These are phyloP conservation scores for Penicillium glabrum DNA, from an alignment of 2,329 filamentous ascomycete genomes.

Conservation along the genomic window DNA sequence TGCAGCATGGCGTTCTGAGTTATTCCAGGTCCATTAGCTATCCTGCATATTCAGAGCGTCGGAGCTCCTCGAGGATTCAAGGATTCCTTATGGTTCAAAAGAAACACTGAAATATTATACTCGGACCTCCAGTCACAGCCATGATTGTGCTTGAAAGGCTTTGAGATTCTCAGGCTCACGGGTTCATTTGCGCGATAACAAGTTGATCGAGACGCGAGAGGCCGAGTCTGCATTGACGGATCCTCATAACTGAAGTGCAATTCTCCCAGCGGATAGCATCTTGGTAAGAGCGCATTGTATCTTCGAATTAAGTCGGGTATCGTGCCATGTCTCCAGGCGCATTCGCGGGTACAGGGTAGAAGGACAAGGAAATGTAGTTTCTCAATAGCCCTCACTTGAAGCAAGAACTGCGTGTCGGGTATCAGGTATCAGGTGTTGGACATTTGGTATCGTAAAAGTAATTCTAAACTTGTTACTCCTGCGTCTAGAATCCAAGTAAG, in stretches of 20 bases:
- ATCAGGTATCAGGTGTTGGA: not conserved
- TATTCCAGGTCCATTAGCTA: not conserved
- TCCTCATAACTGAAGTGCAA: not conserved
- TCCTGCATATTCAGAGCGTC: not conserved
- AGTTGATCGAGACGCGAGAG: not conserved
- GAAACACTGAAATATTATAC: not conserved
- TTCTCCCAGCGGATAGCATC: no score
- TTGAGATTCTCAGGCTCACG: not conserved
- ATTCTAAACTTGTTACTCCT: not conserved
- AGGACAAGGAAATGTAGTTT: not conserved
- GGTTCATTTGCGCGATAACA: not conserved
- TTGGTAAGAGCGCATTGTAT: not conserved
- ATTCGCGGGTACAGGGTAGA: not conserved
- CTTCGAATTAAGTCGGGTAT: not conserved
- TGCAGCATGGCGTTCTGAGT: not conserved
- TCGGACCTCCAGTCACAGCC: not conserved
- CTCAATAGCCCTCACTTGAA: not conserved
- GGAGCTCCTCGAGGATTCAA: not conserved
- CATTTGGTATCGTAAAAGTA: not conserved
- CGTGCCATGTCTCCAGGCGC: not conserved
- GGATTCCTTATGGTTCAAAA: not conserved
- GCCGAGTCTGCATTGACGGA: not conserved
- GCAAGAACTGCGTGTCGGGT: not conserved
- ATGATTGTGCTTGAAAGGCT: not conserved
- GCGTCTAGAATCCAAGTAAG: not conserved